phyloP scores from a whole-genome alignment of 768 basidiomycete species.

The Mycena leptocephala region DNA sequence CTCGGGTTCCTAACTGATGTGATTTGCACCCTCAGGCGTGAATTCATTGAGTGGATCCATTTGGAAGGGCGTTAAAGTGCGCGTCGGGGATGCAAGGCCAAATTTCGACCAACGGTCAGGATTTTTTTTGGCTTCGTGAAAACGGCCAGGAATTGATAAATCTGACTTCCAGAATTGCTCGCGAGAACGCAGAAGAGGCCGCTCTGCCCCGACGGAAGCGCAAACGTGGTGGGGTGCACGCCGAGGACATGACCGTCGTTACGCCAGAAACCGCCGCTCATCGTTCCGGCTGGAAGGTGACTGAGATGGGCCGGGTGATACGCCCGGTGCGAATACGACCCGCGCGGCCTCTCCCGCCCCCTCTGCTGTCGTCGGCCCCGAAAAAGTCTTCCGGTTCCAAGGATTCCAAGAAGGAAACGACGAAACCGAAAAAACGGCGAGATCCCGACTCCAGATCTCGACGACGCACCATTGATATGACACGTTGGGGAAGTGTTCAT shows the following conservation, averaged over 20 bases:
- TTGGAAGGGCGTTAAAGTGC: conserved; percentile 91
- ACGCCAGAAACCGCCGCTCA: conserved; percentile 70
- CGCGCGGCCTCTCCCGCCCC: conserved; percentile 66
- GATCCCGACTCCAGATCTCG: conserved; percentile 74
- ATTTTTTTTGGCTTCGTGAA: not conserved
- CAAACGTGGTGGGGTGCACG: conserved; percentile 59
- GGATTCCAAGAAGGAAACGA: conserved; percentile 45
- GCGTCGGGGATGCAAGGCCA: conserved; percentile 87
- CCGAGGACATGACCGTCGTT: conserved; percentile 76
- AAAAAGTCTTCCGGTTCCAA: conserved; percentile 26
- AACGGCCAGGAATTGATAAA: not conserved
- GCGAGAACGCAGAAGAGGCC: conserved; percentile 28
- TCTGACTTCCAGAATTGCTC: not conserved
- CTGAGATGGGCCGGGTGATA: conserved; percentile 76
- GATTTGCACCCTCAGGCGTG: conserved; percentile 64
- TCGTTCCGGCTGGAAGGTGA: conserved; percentile 79
- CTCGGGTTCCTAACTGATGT: not conserved
- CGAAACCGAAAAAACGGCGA: conserved; percentile 63
- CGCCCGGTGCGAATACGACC: conserved; percentile 83
- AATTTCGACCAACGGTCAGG: conserved; percentile 78
- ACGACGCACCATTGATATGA: conserved; percentile 79
- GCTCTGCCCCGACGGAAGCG: conserved; percentile 64
- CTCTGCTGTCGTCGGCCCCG: conserved; percentile 39
- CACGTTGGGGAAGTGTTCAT: conserved; percentile 79
- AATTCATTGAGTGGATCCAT: conserved; percentile 85